A percentile compares a stretch with the other conserved stretches of the same genome.
These are phyloP conservation scores for Arabis hirsuta DNA, from an alignment of 345 rosid species.

Conservation along the genomic window DNA sequence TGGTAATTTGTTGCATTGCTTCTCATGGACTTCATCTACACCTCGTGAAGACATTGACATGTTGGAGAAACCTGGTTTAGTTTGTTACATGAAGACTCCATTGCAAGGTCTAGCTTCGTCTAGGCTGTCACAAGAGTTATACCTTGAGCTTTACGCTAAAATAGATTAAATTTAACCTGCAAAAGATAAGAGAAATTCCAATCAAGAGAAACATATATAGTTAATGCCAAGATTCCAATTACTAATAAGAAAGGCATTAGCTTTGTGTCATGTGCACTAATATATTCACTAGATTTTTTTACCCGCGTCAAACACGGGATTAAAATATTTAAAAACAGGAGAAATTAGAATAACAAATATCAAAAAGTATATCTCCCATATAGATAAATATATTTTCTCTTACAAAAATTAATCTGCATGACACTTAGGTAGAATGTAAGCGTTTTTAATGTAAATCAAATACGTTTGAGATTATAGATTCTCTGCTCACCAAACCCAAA, in stretches of 20 bases:
- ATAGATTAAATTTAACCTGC: neutral
- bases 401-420: too few relatives aligned
- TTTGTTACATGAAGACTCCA: slow-evolving; percentile 46
- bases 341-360: too few relatives aligned
- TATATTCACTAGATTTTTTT: neutral
- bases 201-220: neutral
- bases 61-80: slow-evolving; percentile 41
- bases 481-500: too few relatives aligned
- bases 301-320: too few relatives aligned
- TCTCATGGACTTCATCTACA: slow-evolving; percentile 37
- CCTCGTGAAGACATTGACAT: neutral
- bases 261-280: neutral
- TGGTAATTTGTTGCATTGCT: slow-evolving; percentile 49
- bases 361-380: too few relatives aligned
- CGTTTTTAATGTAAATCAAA: too few relatives aligned
- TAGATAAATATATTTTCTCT: too few relatives aligned
- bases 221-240: slow-evolving; percentile 2
- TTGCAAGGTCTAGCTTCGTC: slow-evolving; percentile 37
- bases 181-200: slow-evolving; percentile 1
- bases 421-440: too few relatives aligned
- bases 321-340: too few relatives aligned
- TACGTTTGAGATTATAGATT: too few relatives aligned
- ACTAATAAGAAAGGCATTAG: neutral
- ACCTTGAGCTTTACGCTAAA: slow-evolving; percentile 19
- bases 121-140: slow-evolving; percentile 37